A percentile compares a stretch with the other conserved stretches of the same genome.
Evolutionary conservation across 2,329 filamentous ascomycete species (phyloP).

Genomic region (Colletotrichum navitas): DNA sequence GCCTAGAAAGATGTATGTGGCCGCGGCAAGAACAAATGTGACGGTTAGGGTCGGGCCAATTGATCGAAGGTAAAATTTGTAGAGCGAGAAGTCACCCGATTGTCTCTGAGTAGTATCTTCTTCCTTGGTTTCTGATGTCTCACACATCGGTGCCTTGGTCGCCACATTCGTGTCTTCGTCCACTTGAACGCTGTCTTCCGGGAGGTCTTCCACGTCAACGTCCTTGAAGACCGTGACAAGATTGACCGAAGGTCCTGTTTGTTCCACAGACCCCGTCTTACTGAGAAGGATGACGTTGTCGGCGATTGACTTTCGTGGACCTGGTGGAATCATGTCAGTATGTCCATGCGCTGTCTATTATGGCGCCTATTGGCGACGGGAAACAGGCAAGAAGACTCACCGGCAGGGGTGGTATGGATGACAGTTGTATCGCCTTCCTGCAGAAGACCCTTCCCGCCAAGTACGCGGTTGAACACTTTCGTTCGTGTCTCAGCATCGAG

Average conservation of each 20-base stretch:
- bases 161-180: neutral
- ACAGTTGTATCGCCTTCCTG: constrained; percentile 42
- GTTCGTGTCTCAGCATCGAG: constrained; percentile 30
- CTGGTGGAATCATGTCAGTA: neutral
- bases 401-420: constrained; percentile 15
- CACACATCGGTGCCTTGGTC: too few relatives aligned
- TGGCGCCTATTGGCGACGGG: neutral
- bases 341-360: neutral
- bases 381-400: neutral
- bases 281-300: constrained; percentile 6
- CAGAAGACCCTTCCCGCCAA: constrained; percentile 42
- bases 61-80: constrained; percentile 21
- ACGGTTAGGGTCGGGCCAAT: constrained; percentile 19
- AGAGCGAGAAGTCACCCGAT: constrained; percentile 29
- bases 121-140: neutral
- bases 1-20: constrained; percentile 25
- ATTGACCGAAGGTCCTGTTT: neutral
- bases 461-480: constrained; percentile 40
- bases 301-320: neutral
- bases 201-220: neutral
- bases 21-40: constrained; percentile 34
- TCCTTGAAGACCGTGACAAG: constrained; percentile 1
- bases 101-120: constrained; percentile 15
- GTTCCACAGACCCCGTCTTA: constrained; percentile 2
- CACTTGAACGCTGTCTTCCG: neutral